phyloP scores from a whole-genome alignment of 768 basidiomycete genomes.

The Calocybe indica region DNA sequence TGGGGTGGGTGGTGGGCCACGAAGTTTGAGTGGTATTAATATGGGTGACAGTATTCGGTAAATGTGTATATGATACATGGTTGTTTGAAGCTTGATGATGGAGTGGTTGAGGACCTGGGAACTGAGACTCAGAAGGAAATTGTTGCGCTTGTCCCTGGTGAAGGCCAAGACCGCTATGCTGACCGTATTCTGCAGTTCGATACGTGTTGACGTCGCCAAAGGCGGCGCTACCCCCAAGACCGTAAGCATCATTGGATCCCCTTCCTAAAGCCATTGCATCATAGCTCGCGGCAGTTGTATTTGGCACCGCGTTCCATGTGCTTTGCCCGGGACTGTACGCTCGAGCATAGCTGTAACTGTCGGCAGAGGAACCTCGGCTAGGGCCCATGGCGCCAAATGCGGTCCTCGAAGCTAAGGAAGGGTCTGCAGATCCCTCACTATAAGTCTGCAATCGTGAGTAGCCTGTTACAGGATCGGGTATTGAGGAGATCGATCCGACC shows the following conservation, averaged over 20 bases:
- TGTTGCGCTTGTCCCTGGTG: constrained; percentile 11
- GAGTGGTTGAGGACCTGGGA: constrained; percentile 1
- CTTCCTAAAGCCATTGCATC: constrained; percentile 4
- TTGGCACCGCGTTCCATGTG: constrained; percentile 9
- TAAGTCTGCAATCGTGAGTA: constrained; percentile 24
- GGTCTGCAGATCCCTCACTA: constrained; percentile 35
- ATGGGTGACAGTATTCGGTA: constrained; percentile 1
- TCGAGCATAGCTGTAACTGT: constrained; percentile 32
- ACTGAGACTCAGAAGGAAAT: constrained; percentile 8
- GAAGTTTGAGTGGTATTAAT: constrained; percentile 3
- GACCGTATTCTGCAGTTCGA: not conserved
- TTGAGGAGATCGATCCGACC: constrained; percentile 15
- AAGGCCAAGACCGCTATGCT: not conserved
- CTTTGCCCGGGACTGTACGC: constrained; percentile 26
- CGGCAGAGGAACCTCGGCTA: constrained; percentile 26
- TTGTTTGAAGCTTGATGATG: constrained; percentile 3
- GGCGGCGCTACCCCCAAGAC: not conserved
- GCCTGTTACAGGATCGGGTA: constrained; percentile 18
- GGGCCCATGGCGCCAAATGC: constrained; percentile 23
- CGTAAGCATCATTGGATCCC: not conserved
- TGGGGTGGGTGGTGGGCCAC: constrained; percentile 11
- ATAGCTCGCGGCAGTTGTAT: constrained; percentile 4
- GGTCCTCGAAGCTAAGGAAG: constrained; percentile 21
- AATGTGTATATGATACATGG: constrained; percentile 7
- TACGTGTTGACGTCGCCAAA: not conserved